These are phyloP conservation scores for Xerocomus nothofagi DNA, from an alignment of 1,284 basidiomycete species.

Conservation along the genomic window DNA sequence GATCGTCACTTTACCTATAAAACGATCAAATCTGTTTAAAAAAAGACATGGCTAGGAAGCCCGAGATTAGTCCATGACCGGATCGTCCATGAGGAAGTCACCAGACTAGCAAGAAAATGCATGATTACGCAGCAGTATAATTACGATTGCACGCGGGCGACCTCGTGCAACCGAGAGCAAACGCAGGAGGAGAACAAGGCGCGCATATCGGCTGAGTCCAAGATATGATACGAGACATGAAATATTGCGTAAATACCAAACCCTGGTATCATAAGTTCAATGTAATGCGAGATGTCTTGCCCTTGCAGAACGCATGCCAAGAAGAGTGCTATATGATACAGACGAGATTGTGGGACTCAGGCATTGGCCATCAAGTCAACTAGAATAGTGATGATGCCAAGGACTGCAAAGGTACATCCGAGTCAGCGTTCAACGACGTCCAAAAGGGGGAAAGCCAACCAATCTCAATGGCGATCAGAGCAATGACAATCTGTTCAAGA, in stretches of 20 bases:
- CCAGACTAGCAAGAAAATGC: background rate
- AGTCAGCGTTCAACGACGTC: conserved; percentile 3
- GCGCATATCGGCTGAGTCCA: background rate
- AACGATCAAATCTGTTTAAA: conserved; percentile 10
- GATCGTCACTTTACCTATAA: conserved; percentile 5
- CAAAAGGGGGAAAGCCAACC: conserved; percentile 42
- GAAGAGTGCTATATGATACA: conserved; percentile 12
- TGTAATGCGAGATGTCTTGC: conserved; percentile 4
- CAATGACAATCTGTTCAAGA: conserved; percentile 94
- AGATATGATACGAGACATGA: background rate
- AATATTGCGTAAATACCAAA: conserved; percentile 4
- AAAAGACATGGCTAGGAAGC: background rate
- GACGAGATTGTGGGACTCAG: conserved; percentile 11
- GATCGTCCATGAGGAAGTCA: background rate
- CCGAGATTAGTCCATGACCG: too few species aligned
- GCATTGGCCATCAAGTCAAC: conserved; percentile 68
- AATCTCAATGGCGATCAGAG: conserved; percentile 88
- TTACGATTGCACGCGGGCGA: background rate
- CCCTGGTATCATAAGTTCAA: conserved; percentile 5
- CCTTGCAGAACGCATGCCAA: conserved; percentile 4
- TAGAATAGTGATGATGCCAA: conserved; percentile 72
- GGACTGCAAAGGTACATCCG: conserved; percentile 39
- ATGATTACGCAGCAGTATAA: background rate
- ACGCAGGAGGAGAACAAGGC: background rate
- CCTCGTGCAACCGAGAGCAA: conserved; percentile 1